phyloP scores from a whole-genome alignment of 2,329 filamentous ascomycete genomes.

The Aspergillus cejpii region DNA sequence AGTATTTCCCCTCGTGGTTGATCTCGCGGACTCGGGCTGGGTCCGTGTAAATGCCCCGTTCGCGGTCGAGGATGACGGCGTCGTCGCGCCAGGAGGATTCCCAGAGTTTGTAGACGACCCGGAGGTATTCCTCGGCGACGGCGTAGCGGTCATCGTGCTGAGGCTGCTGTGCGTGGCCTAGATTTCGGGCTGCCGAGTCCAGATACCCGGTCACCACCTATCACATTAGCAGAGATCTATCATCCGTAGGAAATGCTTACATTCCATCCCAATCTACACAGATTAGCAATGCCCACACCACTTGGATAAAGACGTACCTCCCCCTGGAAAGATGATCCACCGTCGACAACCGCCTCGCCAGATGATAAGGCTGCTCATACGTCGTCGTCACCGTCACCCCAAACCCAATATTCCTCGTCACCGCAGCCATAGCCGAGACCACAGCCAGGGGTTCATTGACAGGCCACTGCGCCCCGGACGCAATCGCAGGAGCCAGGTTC shows the following conservation, averaged over 20 bases:
- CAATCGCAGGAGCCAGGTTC: slow-evolving; percentile 54
- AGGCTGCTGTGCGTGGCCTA: slow-evolving; percentile 52
- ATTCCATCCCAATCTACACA: slow-evolving; percentile 50
- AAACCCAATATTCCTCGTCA: slow-evolving; percentile 60
- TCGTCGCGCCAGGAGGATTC: slow-evolving; percentile 62
- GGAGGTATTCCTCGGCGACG: slow-evolving; percentile 58
- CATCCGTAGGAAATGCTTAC: slow-evolving; percentile 28
- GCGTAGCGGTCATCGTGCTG: slow-evolving; percentile 61
- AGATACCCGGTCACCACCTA: slow-evolving; percentile 62
- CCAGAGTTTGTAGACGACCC: slow-evolving; percentile 60
- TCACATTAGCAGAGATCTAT: slow-evolving; percentile 9
- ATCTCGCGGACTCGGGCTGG: slow-evolving; percentile 56
- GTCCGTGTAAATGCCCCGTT: slow-evolving; percentile 55
- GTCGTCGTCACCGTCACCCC: slow-evolving; percentile 62
- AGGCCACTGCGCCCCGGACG: slow-evolving; percentile 61
- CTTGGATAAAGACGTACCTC: slow-evolving; percentile 33
- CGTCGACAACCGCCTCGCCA: slow-evolving; percentile 59
- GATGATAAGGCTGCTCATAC: slow-evolving; percentile 62
- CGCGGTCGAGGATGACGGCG: slow-evolving; percentile 55
- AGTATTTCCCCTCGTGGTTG: slow-evolving; percentile 60
- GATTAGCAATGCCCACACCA: neutral
- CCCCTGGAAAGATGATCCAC: slow-evolving; percentile 61
- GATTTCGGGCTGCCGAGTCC: slow-evolving; percentile 59
- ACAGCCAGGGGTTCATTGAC: slow-evolving; percentile 62
- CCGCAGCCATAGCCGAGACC: slow-evolving; percentile 61